Evolutionary conservation across 2,329 filamentous ascomycete genomes (phyloP), one percentile per base, ranked within the genome.

Genomic region (Corinectria fuckeliana): DNA sequence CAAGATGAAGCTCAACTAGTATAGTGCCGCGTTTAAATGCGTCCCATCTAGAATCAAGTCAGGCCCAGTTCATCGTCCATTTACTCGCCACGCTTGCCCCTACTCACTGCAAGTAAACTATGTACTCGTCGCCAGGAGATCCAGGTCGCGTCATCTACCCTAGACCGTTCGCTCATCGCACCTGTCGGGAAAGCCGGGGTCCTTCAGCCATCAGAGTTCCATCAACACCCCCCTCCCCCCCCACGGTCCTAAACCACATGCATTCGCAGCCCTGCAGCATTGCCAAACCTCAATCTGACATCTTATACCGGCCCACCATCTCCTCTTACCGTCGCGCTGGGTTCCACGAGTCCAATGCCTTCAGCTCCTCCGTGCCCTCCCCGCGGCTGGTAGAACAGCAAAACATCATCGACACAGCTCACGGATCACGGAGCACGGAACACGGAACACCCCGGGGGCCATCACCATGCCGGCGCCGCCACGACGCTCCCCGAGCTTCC

Each of bases 381-480:
- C 18, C 21, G 32, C 18, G 21, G 21, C 44, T 45, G n/a, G 41
- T 45, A 45, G 16, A 45, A 18, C 10, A 45, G 20, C 42, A 45
- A 25, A 45, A 18, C 10, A 45, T 13, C 42, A 28, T 45, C 23
- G 4, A 42, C 11, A 51, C 20, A 38, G 5, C 6, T 21, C 14
- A 6, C 21, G 25, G 11, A 21, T 20, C 16, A 36, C 18, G 21
- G 7, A n/a, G n/a, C n/a, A n/a, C n/a, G n/a, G n/a, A n/a, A n/a
- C n/a, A n/a, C n/a, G n/a, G n/a, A n/a, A n/a, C 26, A 32, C 2
- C 23, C n/a, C 25, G 25, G n/a, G 3, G 26, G 10, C 28, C 23
- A 57, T 21, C 58, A 42, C 50, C 38, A 69, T 70, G 65, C 26
- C 60, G 26, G 45, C 59, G 34, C 9, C 41, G 25, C 32, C 32